Conservation (phyloP, 306 rosid species). For the Sophora flavescens region DNA sequence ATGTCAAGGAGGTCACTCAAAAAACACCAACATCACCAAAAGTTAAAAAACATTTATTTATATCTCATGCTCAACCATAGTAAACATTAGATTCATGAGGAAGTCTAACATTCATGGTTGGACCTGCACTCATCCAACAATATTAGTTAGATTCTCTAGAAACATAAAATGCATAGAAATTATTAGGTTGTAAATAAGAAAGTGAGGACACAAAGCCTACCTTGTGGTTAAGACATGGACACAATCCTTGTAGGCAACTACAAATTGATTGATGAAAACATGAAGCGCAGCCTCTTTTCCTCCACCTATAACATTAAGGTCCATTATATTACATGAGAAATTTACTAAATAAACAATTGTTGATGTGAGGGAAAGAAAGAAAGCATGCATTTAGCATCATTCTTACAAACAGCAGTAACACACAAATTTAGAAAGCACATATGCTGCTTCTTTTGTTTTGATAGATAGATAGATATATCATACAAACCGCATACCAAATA, state of each 20-base stretch:
- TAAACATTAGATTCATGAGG: slow-evolving; percentile 98
- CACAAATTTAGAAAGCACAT: background rate
- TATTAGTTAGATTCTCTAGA: slow-evolving; percentile 37
- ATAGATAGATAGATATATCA: slow-evolving; percentile 16
- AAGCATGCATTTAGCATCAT: slow-evolving; percentile 23
- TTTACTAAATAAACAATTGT: slow-evolving; percentile 30
- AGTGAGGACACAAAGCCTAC: slow-evolving; percentile 53
- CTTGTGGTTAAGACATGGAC: slow-evolving; percentile 98
- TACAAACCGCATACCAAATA: slow-evolving; percentile 6
- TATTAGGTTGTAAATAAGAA: slow-evolving; percentile 18
- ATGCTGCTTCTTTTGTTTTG: background rate
- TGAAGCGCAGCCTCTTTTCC: slow-evolving; percentile 76
- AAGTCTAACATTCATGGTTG: slow-evolving; percentile 99
- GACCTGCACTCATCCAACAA: slow-evolving; percentile 68
- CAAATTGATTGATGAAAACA: slow-evolving; percentile 93
- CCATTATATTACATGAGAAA: slow-evolving; percentile 30
- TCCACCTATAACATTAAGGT: slow-evolving; percentile 68
- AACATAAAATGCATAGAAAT: slow-evolving; percentile 2
- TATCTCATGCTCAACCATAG: slow-evolving; percentile 70
- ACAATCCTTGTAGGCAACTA: slow-evolving; percentile 79
- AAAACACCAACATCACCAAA: slow-evolving; percentile 18
- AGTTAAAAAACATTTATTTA: slow-evolving; percentile 33
- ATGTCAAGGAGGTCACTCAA: slow-evolving; percentile 35
- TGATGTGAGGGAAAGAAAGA: slow-evolving; percentile 25
- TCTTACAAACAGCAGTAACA: slow-evolving; percentile 30